Conservation (phyloP, 345 rosid species). For the Eucalyptus sideroxylon region DNA sequence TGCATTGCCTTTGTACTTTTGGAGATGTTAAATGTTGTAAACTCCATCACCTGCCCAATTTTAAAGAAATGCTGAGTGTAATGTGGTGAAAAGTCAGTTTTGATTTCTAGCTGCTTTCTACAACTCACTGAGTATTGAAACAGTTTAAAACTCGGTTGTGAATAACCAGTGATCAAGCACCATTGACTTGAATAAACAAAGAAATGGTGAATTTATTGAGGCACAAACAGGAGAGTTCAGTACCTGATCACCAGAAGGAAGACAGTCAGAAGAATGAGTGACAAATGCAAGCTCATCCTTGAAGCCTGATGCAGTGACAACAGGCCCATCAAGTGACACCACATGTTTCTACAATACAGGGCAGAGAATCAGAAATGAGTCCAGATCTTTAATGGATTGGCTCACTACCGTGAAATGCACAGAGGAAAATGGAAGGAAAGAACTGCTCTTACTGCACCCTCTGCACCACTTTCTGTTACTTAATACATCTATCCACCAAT, state of each 20-base stretch:
- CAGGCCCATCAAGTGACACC: slow-evolving; percentile 80
- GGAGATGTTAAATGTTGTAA: slow-evolving; percentile 49
- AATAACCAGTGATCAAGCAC: background rate
- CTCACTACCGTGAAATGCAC: background rate
- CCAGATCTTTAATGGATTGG: background rate
- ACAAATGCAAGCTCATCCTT: slow-evolving; percentile 74
- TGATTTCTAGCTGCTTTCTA: background rate
- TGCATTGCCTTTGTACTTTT: slow-evolving; percentile 38
- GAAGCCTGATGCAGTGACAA: slow-evolving; percentile 79
- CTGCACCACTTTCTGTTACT: background rate
- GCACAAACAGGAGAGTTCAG: background rate
- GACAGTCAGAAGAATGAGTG: slow-evolving; percentile 70
- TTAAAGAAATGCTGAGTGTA: background rate
- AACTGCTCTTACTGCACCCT: background rate
- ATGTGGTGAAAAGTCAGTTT: background rate
- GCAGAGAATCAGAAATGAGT: background rate
- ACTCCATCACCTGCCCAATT: slow-evolving; percentile 63
- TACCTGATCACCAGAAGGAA: slow-evolving; percentile 84
- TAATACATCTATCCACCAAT: background rate
- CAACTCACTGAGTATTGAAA: background rate
- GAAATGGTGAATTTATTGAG: background rate
- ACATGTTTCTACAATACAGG: slow-evolving; percentile 55
- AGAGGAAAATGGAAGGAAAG: background rate
- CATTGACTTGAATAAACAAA: background rate
- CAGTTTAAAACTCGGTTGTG: background rate